phyloP scores from a whole-genome alignment of 805 yeast genomes.

The Metschnikowia koreensis region DNA sequence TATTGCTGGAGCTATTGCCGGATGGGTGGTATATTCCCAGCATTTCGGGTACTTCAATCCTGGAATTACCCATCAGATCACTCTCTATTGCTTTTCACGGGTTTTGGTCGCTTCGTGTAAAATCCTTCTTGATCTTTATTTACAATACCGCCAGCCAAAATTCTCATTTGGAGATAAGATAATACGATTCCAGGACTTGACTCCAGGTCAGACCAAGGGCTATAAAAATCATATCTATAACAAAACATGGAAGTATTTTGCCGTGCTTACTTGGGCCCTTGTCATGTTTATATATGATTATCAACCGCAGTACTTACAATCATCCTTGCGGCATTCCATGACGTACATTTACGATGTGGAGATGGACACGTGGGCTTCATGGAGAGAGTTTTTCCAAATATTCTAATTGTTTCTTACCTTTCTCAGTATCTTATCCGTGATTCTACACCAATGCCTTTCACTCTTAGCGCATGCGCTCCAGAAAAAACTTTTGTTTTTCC shows the following conservation, averaged over 20 bases:
- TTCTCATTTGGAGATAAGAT: conserved; percentile 21
- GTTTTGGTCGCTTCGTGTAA: conserved; percentile 63
- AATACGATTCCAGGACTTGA: conserved; percentile 28
- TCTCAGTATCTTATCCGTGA: no score
- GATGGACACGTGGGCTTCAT: conserved; percentile 47
- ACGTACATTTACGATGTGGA: conserved; percentile 67
- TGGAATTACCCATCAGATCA: conserved; percentile 67
- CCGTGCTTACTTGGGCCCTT: conserved; percentile 67
- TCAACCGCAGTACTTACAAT: conserved; percentile 62
- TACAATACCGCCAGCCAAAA: conserved; percentile 36
- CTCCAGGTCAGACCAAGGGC: conserved; percentile 32
- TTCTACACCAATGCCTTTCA: no score
- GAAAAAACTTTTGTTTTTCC: not conserved
- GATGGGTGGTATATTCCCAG: conserved; percentile 45
- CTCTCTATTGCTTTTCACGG: conserved; percentile 69
- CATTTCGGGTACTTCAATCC: conserved; percentile 44
- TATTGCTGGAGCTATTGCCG: conserved; percentile 40
- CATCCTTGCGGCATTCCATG: conserved; percentile 65
- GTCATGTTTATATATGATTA: conserved; percentile 69
- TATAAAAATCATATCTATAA: conserved; percentile 29
- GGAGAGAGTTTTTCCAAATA: conserved; percentile 44
- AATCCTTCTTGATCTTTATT: conserved; percentile 41
- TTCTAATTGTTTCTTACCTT: not conserved
- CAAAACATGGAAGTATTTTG: conserved; percentile 55
- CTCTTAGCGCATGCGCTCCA: not conserved